Evolutionary conservation across 495 filamentous ascomycete genomes (phyloP).

Genomic region (Xylaria cubensis): DNA sequence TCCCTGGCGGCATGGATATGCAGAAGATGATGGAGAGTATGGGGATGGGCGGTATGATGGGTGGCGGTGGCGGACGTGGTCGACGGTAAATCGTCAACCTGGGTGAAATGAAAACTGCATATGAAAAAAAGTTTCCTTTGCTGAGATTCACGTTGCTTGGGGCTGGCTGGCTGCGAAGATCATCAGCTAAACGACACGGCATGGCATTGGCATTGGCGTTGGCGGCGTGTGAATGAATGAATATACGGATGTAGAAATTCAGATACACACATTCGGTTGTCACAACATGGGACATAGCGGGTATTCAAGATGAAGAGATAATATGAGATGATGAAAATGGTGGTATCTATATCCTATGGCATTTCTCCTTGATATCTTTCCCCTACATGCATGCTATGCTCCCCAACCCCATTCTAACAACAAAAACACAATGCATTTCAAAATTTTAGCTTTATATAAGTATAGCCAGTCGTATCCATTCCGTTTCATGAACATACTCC

Average conservation of each 20-base stretch:
- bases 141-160: too few relatives aligned
- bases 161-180: constrained; percentile 28
- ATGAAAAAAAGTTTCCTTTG: not conserved
- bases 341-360: constrained; percentile 10
- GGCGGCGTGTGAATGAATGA: constrained; percentile 34
- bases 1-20: constrained; percentile 75
- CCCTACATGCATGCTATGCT: not conserved
- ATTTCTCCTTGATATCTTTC: not conserved
- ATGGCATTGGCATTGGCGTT: constrained; percentile 26
- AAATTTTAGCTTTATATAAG: not conserved
- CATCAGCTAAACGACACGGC: constrained; percentile 8
- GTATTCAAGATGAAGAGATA: not conserved
- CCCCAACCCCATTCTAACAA: not conserved
- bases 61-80: constrained; percentile 33
- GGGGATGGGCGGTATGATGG: constrained; percentile 67
- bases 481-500: not conserved
- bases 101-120: not conserved
- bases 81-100: constrained; percentile 30
- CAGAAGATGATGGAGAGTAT: constrained; percentile 87
- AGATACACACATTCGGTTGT: not conserved
- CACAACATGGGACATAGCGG: not conserved
- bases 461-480: not conserved
- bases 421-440: not conserved
- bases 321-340: not conserved
- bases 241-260: constrained; percentile 14